phyloP scores from a whole-genome alignment of 441 rosid species.

The Croton setiger region DNA sequence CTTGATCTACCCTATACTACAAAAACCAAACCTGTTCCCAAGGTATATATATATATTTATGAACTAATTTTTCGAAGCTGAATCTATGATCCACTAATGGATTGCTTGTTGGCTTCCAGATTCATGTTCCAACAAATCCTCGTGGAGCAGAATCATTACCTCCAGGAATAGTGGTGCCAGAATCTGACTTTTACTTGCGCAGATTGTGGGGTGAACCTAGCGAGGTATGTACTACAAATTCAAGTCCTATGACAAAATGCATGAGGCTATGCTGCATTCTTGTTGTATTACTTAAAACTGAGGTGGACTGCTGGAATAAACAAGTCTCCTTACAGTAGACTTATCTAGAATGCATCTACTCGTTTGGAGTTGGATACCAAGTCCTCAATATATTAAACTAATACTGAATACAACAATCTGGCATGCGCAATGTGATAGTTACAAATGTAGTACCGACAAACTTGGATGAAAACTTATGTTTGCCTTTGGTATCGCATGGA shows the following conservation, averaged over 20 bases:
- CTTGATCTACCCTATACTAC: slow-evolving; percentile 33
- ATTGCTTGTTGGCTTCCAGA: slow-evolving; percentile 41
- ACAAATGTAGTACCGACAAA: not conserved
- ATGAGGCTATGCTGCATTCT: slow-evolving; percentile 6
- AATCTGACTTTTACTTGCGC: slow-evolving; percentile 74
- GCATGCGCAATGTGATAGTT: not conserved
- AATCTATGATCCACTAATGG: slow-evolving; percentile 11
- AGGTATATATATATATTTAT: slow-evolving; percentile 29
- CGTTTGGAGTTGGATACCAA: not conserved
- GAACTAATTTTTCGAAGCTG: slow-evolving; percentile 1
- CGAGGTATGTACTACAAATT: slow-evolving; percentile 47
- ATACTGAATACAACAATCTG: not conserved
- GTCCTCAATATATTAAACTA: not conserved
- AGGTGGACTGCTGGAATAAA: not conserved
- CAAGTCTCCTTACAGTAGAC: slow-evolving; percentile 1
- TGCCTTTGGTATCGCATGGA: not conserved
- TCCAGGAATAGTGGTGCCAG: slow-evolving; percentile 72
- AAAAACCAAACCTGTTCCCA: slow-evolving; percentile 32
- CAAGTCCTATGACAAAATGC: not conserved
- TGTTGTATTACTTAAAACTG: not conserved
- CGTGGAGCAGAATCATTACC: slow-evolving; percentile 91
- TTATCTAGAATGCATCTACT: not conserved
- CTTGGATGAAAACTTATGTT: not conserved
- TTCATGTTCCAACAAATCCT: slow-evolving; percentile 80
- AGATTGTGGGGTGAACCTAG: slow-evolving; percentile 94